Evolutionary conservation across 75 land plant genomes (phyloP), one percentile per base, ranked within the genome.

Genomic region (Picea glauca): DNA sequence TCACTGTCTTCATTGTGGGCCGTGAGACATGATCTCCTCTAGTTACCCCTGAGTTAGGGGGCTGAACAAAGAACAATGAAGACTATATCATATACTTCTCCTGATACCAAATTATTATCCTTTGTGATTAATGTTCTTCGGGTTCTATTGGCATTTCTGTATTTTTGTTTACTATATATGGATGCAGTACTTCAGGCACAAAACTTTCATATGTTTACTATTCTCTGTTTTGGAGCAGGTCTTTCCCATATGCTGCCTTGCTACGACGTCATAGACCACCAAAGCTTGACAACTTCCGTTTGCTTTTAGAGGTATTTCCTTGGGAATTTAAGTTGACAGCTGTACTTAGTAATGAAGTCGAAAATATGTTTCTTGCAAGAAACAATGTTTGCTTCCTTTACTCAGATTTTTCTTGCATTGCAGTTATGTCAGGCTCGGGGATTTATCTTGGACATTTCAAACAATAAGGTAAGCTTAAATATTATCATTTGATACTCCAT

Each of bases 371-470:
- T 50, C 43, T 76, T 30, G 43, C 38, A 63, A 78, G 18, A 26
- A 78, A 20, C 78, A n/a, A n/a, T 70, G 15, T 12, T 23, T 17
- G 26, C 57, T 76, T 32, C 23, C 7, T 76, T 4, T 46, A 46
- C 75, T 58, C 13, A 62, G 14, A 26, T 13, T 26, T 74, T 12
- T 40, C 30, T 54, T 68, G 30, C n/a, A 4, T 77, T 79, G 58
- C 38, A 80, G 81, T 78, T 78, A 56, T 80, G 81, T 58, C 63
- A 75, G 60, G 81, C 81, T 17, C 81, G 80, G 18, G 81, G 81
- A 58, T 77, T 76, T 57, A 57, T 5, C 13, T 35, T 80, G 81
- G 81, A 80, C 32, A 81, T 38, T 30, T 80, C 81, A 35, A 80
- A 40, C 62, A 80, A 80, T 58, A 80, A 80, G 81, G 81, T 72